Evolutionary conservation across 2,329 filamentous ascomycete species (phyloP).

Genomic region (Colletotrichum somersetense): DNA sequence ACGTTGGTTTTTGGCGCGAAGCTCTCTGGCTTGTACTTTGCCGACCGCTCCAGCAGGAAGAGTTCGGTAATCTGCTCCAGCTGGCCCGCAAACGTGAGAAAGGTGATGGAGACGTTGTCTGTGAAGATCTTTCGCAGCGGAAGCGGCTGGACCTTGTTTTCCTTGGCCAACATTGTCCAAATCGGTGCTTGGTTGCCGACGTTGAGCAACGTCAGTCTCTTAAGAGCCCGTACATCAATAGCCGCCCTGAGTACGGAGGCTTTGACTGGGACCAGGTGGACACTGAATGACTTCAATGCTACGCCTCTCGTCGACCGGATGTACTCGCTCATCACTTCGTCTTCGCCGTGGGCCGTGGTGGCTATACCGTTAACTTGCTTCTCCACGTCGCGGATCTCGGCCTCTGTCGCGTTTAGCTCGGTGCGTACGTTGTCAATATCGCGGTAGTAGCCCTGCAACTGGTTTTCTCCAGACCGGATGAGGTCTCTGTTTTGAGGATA

Average conservation of each 20-base stretch:
- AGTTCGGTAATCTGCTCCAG: conserved; percentile 69
- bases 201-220: conserved; percentile 70
- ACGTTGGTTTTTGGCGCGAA: conserved; percentile 64
- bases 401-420: conserved; percentile 53
- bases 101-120: conserved; percentile 69
- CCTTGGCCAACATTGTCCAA: conserved; percentile 68
- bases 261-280: conserved; percentile 72
- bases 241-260: conserved; percentile 67
- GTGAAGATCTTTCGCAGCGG: conserved; percentile 71
- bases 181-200: conserved; percentile 72
- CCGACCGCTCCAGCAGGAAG: conserved; percentile 67
- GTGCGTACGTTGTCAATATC: conserved; percentile 51
- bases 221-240: conserved; percentile 69
- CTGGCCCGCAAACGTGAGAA: conserved; percentile 66
- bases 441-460: conserved; percentile 48
- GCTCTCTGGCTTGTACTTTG: conserved; percentile 65
- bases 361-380: conserved; percentile 41
- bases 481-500: conserved; percentile 40
- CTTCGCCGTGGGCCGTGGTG: conserved; percentile 41
- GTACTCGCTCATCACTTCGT: conserved; percentile 62
- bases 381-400: conserved; percentile 53
- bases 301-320: conserved; percentile 70
- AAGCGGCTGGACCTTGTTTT: conserved; percentile 65
- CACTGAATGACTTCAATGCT: conserved; percentile 64
- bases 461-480: conserved; percentile 47